phyloP scores from a whole-genome alignment of 2,329 filamentous ascomycete species.

The Diaporthe sp. region DNA sequence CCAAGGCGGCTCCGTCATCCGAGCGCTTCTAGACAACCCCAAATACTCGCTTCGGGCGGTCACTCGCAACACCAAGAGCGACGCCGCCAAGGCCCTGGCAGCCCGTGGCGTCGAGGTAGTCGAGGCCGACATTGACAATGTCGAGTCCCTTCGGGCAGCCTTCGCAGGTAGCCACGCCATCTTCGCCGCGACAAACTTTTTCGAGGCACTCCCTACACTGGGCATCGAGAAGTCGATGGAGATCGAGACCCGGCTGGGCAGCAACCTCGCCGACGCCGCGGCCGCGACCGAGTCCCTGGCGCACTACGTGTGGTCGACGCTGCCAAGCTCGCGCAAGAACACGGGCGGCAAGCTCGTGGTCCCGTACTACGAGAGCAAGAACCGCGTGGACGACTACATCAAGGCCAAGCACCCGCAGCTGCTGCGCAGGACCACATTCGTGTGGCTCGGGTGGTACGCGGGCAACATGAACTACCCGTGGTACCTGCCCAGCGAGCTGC shows the following conservation, averaged over 20 bases:
- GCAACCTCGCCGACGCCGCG: constrained; percentile 59
- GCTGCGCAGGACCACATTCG: constrained; percentile 56
- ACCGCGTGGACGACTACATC: constrained; percentile 56
- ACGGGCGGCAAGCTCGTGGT: constrained; percentile 51
- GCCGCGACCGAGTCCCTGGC: constrained; percentile 53
- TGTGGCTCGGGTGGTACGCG: constrained; percentile 55
- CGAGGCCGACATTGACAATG: constrained; percentile 49
- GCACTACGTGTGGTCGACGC: constrained; percentile 62
- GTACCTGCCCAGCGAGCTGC: constrained; percentile 8
- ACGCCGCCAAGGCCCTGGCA: constrained; percentile 49
- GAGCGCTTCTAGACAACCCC: constrained; percentile 46
- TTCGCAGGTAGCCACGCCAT: constrained; percentile 46
- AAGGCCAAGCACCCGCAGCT: constrained; percentile 49
- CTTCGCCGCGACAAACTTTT: constrained; percentile 59
- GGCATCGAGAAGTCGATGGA: constrained; percentile 52
- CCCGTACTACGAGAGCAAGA: constrained; percentile 60
- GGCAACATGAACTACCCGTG: constrained; percentile 48
- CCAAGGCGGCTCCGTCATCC: constrained; percentile 54
- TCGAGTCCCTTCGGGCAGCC: constrained; percentile 44
- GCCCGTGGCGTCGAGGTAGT: constrained; percentile 49
- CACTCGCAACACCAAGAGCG: constrained; percentile 51
- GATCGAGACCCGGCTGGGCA: constrained; percentile 56
- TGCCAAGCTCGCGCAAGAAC: constrained; percentile 53
- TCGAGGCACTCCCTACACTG: constrained; percentile 50
- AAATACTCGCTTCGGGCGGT: constrained; percentile 50